A percentile compares a stretch with the other conserved stretches of the same genome.
Evolutionary conservation across 106 monocot species (phyloP).

Genomic region (Dactylorhiza incarnata): DNA sequence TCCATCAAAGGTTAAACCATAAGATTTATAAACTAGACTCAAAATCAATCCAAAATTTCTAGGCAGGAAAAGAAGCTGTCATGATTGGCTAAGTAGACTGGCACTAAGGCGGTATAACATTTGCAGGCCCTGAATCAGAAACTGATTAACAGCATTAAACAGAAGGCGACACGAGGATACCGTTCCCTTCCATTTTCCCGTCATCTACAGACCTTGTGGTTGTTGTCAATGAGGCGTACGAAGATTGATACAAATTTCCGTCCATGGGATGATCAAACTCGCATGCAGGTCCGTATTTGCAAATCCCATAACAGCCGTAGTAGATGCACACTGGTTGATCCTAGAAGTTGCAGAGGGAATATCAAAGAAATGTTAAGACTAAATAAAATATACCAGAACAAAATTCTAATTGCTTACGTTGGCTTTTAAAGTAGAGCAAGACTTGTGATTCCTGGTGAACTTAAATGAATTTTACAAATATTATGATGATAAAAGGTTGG

Average conservation of each 20-base stretch:
- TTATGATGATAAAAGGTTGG: too few relatives aligned
- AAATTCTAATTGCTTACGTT: too few relatives aligned
- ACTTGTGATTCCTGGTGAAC: too few relatives aligned
- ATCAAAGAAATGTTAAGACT: not conserved
- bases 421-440: too few relatives aligned
- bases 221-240: not conserved
- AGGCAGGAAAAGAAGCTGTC: too few relatives aligned
- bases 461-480: too few relatives aligned
- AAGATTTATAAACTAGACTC: too few relatives aligned
- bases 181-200: not conserved
- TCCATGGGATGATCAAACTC: conserved; percentile 6
- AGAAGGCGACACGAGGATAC: not conserved
- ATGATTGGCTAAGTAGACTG: too few relatives aligned
- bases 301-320: conserved; percentile 1
- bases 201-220: not conserved
- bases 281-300: conserved; percentile 5
- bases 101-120: too few relatives aligned
- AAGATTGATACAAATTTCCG: not conserved
- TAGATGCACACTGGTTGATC: conserved; percentile 6
- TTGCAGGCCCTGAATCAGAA: too few relatives aligned
- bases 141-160: not conserved
- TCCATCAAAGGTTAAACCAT: too few relatives aligned
- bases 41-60: too few relatives aligned
- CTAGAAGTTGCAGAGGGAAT: not conserved
- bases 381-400: not conserved